Percentiles rank a stretch among this genome's conserved stretches.
Conservation (phyloP, 768 basidiomycete genomes). For the Russula sp. region DNA sequence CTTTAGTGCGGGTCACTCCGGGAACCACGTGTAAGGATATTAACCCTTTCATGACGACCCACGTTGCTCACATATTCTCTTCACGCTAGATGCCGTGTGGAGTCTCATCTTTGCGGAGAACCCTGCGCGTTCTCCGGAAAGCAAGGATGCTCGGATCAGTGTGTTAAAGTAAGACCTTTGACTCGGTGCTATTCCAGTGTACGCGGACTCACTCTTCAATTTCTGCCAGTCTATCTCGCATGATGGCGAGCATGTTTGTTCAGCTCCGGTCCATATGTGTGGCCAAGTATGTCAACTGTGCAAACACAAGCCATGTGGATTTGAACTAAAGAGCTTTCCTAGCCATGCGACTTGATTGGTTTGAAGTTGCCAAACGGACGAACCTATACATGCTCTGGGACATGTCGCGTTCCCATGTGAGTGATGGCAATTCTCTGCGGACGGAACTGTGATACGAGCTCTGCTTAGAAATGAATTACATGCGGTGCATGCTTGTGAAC, state of each 20-base stretch:
- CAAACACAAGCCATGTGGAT: too few species aligned
- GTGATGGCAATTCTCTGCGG: neutral
- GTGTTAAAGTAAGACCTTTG: slow-evolving; percentile 37
- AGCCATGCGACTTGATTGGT: slow-evolving; percentile 18
- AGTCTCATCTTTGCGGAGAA: slow-evolving; percentile 47
- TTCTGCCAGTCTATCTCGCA: slow-evolving; percentile 40
- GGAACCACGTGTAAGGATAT: slow-evolving; percentile 41
- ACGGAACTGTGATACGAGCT: neutral
- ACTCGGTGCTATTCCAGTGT: neutral
- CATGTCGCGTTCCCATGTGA: slow-evolving; percentile 15
- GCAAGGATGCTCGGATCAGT: slow-evolving; percentile 44
- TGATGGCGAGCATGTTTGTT: slow-evolving; percentile 46
- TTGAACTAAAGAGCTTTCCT: neutral
- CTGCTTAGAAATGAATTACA: slow-evolving; percentile 40
- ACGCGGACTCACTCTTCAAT: neutral
- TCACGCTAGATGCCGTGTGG: slow-evolving; percentile 38
- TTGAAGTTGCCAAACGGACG: slow-evolving; percentile 13
- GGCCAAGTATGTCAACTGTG: slow-evolving; percentile 37
- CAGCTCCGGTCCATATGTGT: slow-evolving; percentile 47
- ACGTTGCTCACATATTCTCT: slow-evolving; percentile 22
- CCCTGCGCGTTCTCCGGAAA: slow-evolving; percentile 39
- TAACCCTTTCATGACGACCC: neutral
- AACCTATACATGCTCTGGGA: slow-evolving; percentile 11
- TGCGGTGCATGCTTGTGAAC: slow-evolving; percentile 42
- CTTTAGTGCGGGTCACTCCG: slow-evolving; percentile 48